A percentile compares a stretch with the other conserved stretches of the same genome.
Conservation (phyloP, 169 alveolate species). For the Plasmodium blacklocki region DNA sequence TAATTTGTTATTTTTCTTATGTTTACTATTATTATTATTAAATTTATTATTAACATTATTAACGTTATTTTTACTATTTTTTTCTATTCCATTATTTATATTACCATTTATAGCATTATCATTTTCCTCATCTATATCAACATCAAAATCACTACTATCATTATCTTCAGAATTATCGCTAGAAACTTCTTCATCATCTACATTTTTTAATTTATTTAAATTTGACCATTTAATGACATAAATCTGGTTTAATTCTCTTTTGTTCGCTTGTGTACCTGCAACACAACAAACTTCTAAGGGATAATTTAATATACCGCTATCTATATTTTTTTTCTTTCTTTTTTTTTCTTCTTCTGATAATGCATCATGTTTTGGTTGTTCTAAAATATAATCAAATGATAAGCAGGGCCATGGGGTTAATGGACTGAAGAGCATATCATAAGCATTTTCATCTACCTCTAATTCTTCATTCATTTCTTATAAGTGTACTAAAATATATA, state of each 20-base stretch:
- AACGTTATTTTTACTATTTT: neutral
- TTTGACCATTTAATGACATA: constrained; percentile 52
- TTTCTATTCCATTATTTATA: neutral
- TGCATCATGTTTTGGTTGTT: constrained; percentile 49
- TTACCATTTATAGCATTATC: neutral
- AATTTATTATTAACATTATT: neutral
- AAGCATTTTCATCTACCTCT: constrained; percentile 38
- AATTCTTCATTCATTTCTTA: constrained; percentile 16
- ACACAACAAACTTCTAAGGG: constrained; percentile 40
- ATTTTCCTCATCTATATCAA: neutral
- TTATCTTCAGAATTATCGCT: neutral
- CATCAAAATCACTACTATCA: neutral
- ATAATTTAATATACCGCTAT: neutral
- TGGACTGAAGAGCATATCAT: constrained; percentile 56
- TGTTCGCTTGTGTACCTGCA: constrained; percentile 52
- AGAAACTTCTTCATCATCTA: neutral
- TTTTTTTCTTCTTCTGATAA: neutral
- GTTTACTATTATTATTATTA: neutral
- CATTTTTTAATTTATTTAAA: constrained; percentile 16
- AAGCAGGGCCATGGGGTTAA: constrained; percentile 83
- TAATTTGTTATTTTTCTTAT: neutral
- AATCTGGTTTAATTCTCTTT: constrained; percentile 6
- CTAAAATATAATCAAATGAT: constrained; percentile 82
- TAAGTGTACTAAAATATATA: too few species aligned
- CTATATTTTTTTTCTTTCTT: neutral